Evolutionary conservation across 2,329 filamentous ascomycete genomes (phyloP).

Genomic region (Grosmannia serpens): DNA sequence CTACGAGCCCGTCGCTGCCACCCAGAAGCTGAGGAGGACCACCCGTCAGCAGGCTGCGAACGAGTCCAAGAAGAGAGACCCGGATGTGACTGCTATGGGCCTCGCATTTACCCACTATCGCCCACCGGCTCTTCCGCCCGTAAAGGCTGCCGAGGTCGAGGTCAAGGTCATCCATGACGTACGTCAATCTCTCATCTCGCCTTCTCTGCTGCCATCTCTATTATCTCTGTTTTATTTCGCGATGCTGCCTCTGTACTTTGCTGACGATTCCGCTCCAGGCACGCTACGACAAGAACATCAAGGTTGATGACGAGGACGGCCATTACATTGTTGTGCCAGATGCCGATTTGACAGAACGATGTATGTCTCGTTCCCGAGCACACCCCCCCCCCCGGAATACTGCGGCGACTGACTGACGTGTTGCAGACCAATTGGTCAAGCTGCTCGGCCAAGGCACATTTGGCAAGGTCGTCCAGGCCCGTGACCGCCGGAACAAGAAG

Average conservation of each 20-base stretch:
- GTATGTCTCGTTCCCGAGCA: conserved; percentile 43
- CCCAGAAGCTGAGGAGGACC: conserved; percentile 77
- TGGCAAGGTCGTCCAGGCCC: conserved; percentile 92
- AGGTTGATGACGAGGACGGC: conserved; percentile 91
- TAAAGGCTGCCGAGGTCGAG: conserved; percentile 74
- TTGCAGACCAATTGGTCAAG: conserved; percentile 71
- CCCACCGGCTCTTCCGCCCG: conserved; percentile 75
- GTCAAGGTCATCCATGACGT: conserved; percentile 54
- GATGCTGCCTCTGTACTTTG: not conserved
- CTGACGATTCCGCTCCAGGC: conserved; percentile 7
- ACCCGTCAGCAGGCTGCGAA: conserved; percentile 68
- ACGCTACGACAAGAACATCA: conserved; percentile 42
- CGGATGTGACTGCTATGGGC: conserved; percentile 57
- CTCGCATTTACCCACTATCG: conserved; percentile 71
- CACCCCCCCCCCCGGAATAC: conserved; percentile 14
- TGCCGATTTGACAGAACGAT: conserved; percentile 75
- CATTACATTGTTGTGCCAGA: conserved; percentile 92
- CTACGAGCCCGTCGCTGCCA: conserved; percentile 47
- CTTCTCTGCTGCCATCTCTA: not conserved
- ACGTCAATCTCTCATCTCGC: conserved; percentile 19
- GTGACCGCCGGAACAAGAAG: conserved; percentile 66
- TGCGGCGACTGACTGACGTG: not conserved
- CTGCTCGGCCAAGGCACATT: conserved; percentile 95
- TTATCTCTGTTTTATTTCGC: conserved; percentile 6
- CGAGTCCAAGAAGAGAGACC: conserved; percentile 66